These are phyloP conservation scores for Chrysanthemum makinoi DNA, from an alignment of 129 eudicot genomes.

Conservation along the genomic window DNA sequence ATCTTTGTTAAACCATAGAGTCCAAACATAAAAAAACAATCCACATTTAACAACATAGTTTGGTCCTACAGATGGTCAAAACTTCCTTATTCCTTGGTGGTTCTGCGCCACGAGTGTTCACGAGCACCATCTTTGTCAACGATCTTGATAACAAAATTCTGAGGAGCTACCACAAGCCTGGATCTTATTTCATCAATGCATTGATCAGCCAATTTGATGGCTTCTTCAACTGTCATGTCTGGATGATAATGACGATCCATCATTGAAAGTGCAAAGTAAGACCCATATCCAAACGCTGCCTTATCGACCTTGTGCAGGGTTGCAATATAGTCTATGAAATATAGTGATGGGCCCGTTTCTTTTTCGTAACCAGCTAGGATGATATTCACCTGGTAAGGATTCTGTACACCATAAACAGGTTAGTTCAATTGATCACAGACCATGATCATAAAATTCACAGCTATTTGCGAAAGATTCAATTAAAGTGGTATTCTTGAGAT, in stretches of 20 bases:
- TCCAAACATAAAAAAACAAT: neutral
- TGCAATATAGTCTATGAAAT: slow-evolving; percentile 78
- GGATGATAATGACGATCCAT: slow-evolving; percentile 74
- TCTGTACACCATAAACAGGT: slow-evolving; percentile 35
- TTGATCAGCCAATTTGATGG: slow-evolving; percentile 64
- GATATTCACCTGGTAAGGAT: slow-evolving; percentile 68
- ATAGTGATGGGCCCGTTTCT: slow-evolving; percentile 72
- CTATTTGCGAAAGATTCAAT: neutral
- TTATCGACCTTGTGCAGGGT: slow-evolving; percentile 77
- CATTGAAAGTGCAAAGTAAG: slow-evolving; percentile 78
- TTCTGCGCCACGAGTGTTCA: slow-evolving; percentile 68
- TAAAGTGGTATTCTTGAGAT: neutral
- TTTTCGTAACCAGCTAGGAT: slow-evolving; percentile 75
- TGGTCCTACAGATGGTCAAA: neutral
- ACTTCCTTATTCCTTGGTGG: slow-evolving; percentile 5
- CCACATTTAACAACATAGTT: too few species aligned
- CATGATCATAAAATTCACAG: neutral
- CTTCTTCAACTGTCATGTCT: slow-evolving; percentile 75
- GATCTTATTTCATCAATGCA: slow-evolving; percentile 67
- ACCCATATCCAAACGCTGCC: slow-evolving; percentile 82
- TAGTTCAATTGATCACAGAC: neutral
- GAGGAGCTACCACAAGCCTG: slow-evolving; percentile 84
- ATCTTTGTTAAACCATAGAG: too few species aligned
- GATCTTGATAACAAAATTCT: slow-evolving; percentile 78
- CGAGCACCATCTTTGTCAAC: slow-evolving; percentile 85